A percentile compares a stretch with the other conserved stretches of the same genome.
Conservation (phyloP, 108 stramenopile genomes). For the Licmophora abbreviata region DNA sequence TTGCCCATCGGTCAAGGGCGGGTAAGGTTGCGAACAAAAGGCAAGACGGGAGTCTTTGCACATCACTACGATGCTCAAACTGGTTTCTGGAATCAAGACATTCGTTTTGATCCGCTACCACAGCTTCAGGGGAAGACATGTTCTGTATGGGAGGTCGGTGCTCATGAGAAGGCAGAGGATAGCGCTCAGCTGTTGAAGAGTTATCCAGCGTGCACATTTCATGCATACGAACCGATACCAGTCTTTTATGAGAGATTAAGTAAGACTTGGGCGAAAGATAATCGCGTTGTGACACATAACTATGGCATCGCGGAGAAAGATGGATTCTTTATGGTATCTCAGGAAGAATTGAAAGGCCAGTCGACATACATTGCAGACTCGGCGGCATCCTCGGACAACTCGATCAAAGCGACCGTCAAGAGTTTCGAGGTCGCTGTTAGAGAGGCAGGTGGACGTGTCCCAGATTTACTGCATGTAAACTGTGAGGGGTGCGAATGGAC, state of each 20-base stretch:
- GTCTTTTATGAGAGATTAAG: not conserved
- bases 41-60: not conserved
- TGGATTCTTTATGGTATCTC: not conserved
- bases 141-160: not conserved
- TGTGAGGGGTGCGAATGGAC: not conserved
- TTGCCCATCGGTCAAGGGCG: too few species aligned
- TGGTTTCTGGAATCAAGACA: not conserved
- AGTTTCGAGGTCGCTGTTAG: not conserved
- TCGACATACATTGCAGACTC: not conserved
- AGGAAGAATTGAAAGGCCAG: not conserved
- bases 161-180: not conserved
- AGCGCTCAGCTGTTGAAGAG: not conserved
- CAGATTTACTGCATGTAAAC: not conserved
- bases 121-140: too few species aligned
- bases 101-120: too few species aligned
- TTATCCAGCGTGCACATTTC: not conserved
- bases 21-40: too few species aligned
- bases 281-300: not conserved
- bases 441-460: not conserved
- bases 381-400: not conserved
- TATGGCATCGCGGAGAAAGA: constrained; percentile 1
- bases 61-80: not conserved
- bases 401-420: not conserved
- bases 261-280: not conserved
- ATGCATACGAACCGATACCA: constrained; percentile 1